Evolutionary conservation across 2,329 filamentous ascomycete species (phyloP).

Genomic region (Colletotrichum sp.): DNA sequence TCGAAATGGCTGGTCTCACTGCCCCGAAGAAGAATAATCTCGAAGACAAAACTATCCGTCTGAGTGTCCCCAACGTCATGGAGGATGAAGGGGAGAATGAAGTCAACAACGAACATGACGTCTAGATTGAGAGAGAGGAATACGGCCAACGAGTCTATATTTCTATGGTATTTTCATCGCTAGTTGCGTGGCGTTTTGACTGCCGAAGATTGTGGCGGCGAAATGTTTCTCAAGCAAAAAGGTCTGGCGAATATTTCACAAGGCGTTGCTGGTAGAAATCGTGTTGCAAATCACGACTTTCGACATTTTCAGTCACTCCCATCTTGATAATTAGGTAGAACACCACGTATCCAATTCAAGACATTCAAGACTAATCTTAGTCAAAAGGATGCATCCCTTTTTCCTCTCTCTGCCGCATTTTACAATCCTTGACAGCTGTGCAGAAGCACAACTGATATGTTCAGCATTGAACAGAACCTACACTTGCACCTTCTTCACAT

Average conservation of each 20-base stretch:
- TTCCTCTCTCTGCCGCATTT: fast-evolving
- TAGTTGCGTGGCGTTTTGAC: background rate
- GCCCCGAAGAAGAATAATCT: background rate
- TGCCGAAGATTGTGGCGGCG: background rate
- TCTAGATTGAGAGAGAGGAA: background rate
- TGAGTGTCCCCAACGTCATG: background rate
- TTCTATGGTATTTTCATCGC: background rate
- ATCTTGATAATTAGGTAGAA: background rate
- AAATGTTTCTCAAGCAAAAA: fast-evolving
- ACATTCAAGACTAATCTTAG: background rate
- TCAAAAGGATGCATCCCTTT: background rate
- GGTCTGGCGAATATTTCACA: background rate
- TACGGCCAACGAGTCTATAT: fast-evolving
- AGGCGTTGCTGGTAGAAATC: background rate
- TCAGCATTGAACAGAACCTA: background rate
- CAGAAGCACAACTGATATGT: background rate
- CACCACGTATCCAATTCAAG: fast-evolving
- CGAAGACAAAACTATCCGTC: background rate
- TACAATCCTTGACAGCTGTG: fast-evolving
- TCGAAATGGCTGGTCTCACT: background rate
- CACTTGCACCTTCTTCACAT: background rate
- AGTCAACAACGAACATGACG: background rate
- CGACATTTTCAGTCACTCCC: background rate
- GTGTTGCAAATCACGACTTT: background rate
- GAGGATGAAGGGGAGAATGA: background rate